These are phyloP conservation scores for Penicillium brasilianum DNA, from an alignment of 2,329 filamentous ascomycete species.

Conservation along the genomic window DNA sequence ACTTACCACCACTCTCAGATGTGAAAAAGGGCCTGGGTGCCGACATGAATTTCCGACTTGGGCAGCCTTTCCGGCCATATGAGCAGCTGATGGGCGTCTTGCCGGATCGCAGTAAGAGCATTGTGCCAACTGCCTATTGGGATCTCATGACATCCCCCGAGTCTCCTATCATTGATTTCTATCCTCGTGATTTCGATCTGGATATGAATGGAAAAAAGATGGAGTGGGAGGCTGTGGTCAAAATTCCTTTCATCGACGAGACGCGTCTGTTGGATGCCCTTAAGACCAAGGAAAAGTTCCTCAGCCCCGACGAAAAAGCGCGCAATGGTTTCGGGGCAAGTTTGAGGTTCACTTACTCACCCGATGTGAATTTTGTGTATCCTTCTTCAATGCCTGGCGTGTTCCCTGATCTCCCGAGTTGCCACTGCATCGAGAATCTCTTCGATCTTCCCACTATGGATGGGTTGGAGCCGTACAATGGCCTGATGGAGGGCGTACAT, in stretches of 20 bases:
- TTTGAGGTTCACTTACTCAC: conserved; percentile 87
- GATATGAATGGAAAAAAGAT: conserved; percentile 99
- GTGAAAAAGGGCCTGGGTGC: conserved; percentile 86
- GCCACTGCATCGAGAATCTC: conserved; percentile 92
- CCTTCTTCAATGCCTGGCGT: conserved; percentile 85
- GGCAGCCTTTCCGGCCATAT: conserved; percentile 92
- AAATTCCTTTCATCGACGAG: conserved; percentile 98
- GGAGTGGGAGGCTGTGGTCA: conserved; percentile 99
- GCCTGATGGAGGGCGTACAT: conserved; percentile 81
- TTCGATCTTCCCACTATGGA: conserved; percentile 94
- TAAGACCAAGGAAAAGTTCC: conserved; percentile 76
- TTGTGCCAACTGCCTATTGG: conserved; percentile 86
- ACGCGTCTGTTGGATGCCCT: conserved; percentile 82
- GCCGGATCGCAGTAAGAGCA: conserved; percentile 95
- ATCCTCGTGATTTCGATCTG: conserved; percentile 92
- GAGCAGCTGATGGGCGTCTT: conserved; percentile 98
- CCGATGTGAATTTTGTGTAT: conserved; percentile 78
- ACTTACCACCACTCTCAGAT: conserved; percentile 58
- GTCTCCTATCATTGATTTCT: conserved; percentile 97
- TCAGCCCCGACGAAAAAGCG: conserved; percentile 77
- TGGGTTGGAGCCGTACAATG: conserved; percentile 81
- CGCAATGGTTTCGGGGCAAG: conserved; percentile 92
- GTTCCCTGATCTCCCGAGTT: conserved; percentile 86
- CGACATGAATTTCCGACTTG: conserved; percentile 88
- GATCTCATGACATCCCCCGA: conserved; percentile 88